These are phyloP conservation scores for Cladosporium sp. DNA, from an alignment of 2,329 filamentous ascomycete species.

Conservation along the genomic window DNA sequence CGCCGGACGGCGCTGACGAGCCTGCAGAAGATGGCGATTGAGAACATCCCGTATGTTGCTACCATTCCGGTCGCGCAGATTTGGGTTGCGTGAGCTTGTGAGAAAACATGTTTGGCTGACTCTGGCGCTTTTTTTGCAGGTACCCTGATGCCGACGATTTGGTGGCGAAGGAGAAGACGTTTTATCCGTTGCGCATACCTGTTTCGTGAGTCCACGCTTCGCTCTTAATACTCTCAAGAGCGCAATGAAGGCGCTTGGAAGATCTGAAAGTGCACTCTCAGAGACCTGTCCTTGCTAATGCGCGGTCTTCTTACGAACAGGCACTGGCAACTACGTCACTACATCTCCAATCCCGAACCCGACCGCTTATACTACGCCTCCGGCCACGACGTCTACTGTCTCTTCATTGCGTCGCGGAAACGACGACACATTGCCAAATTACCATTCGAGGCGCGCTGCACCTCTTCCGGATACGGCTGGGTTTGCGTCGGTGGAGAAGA, in stretches of 20 bases:
- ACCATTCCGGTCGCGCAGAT: background rate
- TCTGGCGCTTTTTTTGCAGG: conserved; percentile 25
- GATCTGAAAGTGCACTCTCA: too few species aligned
- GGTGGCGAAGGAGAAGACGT: conserved; percentile 41
- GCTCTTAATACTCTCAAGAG: conserved; percentile 31
- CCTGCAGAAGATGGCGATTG: conserved; percentile 26
- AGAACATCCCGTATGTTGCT: conserved; percentile 22
- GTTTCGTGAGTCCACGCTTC: conserved; percentile 38
- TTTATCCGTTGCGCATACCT: conserved; percentile 47
- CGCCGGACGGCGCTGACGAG: background rate
- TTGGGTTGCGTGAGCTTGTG: background rate
- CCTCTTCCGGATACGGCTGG: conserved; percentile 83
- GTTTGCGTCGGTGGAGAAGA: conserved; percentile 83
- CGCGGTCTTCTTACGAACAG: conserved; percentile 3
- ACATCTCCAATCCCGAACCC: conserved; percentile 75
- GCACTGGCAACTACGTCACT: conserved; percentile 85
- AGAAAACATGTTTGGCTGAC: conserved; percentile 13
- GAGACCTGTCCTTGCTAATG: conserved; percentile 27
- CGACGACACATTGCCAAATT: conserved; percentile 69
- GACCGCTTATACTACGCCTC: conserved; percentile 82
- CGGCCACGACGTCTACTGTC: conserved; percentile 56
- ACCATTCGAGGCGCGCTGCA: conserved; percentile 69
- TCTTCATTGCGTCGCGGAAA: conserved; percentile 65
- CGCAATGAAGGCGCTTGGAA: background rate
- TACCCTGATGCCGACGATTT: conserved; percentile 45